phyloP scores from a whole-genome alignment of 2,329 filamentous ascomycete genomes.

The Passalora sequoiae region DNA sequence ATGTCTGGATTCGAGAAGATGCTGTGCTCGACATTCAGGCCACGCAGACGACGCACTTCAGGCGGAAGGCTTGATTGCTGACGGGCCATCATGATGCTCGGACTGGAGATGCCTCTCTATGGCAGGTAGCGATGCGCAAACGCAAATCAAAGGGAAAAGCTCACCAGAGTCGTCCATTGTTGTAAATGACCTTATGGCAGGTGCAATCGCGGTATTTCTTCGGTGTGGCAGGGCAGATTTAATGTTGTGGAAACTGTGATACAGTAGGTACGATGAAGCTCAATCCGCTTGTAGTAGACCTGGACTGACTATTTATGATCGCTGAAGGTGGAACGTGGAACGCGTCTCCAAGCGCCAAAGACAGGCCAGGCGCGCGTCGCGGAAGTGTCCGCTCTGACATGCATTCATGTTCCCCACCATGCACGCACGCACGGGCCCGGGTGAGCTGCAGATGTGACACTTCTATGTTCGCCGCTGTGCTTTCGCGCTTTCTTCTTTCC shows the following conservation, averaged over 20 bases:
- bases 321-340: no score
- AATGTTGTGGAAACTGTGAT: background rate
- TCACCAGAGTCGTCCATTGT: constrained; percentile 23
- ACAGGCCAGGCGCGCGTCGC: constrained; percentile 1
- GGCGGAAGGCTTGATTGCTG: background rate
- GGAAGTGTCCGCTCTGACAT: no score
- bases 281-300: no score
- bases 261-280: no score
- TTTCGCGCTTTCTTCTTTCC: constrained; percentile 17
- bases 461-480: constrained; percentile 1
- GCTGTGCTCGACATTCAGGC: constrained; percentile 12
- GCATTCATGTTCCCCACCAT: background rate
- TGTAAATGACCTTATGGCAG: background rate
- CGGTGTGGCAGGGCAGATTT: background rate
- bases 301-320: background rate
- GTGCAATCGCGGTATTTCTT: background rate
- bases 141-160: constrained; percentile 5
- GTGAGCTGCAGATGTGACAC: no score
- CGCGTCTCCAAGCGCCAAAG: no score
- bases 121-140: background rate
- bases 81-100: background rate
- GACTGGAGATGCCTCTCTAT: no score
- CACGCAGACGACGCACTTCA: constrained; percentile 7
- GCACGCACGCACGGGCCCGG: background rate
- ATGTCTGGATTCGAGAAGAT: constrained; percentile 14